Evolutionary conservation across 2,329 filamentous ascomycete genomes (phyloP), one percentile per base, ranked within the genome.

Genomic region (Niveomyces coronatus): DNA sequence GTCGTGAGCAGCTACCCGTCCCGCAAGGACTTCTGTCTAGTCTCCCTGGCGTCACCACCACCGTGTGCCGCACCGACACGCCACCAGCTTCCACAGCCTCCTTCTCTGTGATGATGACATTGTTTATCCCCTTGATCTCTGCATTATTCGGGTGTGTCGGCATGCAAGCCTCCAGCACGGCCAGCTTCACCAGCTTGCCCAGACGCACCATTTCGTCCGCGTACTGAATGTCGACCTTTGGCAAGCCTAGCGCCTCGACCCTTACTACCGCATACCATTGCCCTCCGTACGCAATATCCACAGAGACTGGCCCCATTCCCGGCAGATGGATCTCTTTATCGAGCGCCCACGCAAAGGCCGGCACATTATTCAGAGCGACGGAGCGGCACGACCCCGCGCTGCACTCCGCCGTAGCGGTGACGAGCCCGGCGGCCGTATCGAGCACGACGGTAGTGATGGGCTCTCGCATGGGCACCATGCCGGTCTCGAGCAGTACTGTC

Each of bases 271-370:
- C 60, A 38, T 62, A 69, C 42, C 58, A 55, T 63, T 64, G 65
- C 1, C 65, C 65, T 5, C 65, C 65, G 49, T 57, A 68, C 13
- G 61, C 65, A 36, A 69, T 53, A 37, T 69, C 64, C 2, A 67
- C 60, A 0, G 37, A 44, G 4, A 68, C 45, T 4, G 35, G 50
- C 0, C 64, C 65, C 0, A 68, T 13, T 0, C 56, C 64, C 0
- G 61, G 61, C 1, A 68, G 61, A 0, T 58, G 43, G 9, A 67
- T 53, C 36, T 52, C 45, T 23, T 55, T 43, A 44, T 65, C 63
- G 3, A 68, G 50, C 5, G 47, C 52, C 26, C 53, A 56, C 5
- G 63, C 62, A 44, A 68, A 68, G 0, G 61, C 45, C 0, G 65
- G 57, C 0, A 67, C 59, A 39, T 68, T 68, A 40, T 67, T 54